These are phyloP conservation scores for Phylloporus arenicola DNA, from an alignment of 768 basidiomycete genomes.

Conservation along the genomic window DNA sequence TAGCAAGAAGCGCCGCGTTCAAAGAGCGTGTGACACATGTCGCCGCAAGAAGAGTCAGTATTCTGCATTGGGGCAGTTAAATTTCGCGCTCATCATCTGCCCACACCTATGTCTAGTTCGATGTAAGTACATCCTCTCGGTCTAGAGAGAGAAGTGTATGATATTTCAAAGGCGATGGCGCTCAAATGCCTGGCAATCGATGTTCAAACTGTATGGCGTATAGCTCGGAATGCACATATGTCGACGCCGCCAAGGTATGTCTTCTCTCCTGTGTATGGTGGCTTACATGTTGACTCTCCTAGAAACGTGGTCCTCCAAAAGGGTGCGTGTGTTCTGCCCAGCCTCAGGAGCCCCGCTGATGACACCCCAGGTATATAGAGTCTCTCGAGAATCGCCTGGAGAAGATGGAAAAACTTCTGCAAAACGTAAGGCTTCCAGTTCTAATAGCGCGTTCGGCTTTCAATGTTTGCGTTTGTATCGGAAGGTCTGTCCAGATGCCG, in stretches of 20 bases:
- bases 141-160: neutral
- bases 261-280: neutral
- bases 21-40: conserved; percentile 79
- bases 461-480: neutral
- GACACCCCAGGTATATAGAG: conserved; percentile 48
- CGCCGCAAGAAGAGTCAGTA: conserved; percentile 74
- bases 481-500: conserved; percentile 58
- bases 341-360: neutral
- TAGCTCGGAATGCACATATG: conserved; percentile 48
- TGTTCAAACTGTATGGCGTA: conserved; percentile 55
- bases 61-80: neutral
- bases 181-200: conserved; percentile 46
- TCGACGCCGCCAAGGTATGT: conserved; percentile 49
- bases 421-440: conserved; percentile 34
- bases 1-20: conserved; percentile 65
- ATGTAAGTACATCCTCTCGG: conserved; percentile 13
- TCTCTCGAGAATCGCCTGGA: conserved; percentile 56
- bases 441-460: neutral
- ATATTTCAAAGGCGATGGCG: conserved; percentile 48
- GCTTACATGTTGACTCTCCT: neutral
- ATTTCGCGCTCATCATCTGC: neutral
- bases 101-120: conserved; percentile 12
- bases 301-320: conserved; percentile 40
- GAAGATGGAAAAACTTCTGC: conserved; percentile 59
- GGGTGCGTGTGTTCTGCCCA: conserved; percentile 14